These are phyloP conservation scores for Aureobasidium sp. DNA, from an alignment of 2,329 filamentous ascomycete genomes.

Conservation along the genomic window DNA sequence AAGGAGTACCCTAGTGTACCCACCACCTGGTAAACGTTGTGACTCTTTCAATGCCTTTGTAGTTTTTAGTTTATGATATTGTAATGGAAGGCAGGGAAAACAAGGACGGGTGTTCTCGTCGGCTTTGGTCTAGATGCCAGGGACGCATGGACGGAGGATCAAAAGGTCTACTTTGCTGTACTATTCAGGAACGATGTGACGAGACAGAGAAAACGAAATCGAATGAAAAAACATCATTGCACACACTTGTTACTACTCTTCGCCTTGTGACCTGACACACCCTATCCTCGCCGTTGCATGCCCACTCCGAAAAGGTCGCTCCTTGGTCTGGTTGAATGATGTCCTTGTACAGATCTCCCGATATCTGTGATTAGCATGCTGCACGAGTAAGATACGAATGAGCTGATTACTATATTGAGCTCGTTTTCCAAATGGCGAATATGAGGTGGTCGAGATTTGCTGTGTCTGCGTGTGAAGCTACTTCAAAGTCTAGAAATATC, in stretches of 20 bases:
- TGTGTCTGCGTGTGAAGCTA: too few relatives aligned
- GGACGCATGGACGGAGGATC: not conserved
- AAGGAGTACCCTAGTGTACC: conserved; percentile 59
- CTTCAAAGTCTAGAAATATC: too few relatives aligned
- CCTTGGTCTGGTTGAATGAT: too few relatives aligned
- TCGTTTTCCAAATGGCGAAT: too few relatives aligned
- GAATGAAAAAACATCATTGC: not conserved
- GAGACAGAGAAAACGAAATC: not conserved
- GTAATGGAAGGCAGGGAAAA: not conserved
- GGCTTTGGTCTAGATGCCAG: not conserved
- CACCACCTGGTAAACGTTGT: conserved; percentile 49
- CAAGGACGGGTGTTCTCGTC: not conserved
- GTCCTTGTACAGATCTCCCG: too few relatives aligned
- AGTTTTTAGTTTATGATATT: not conserved
- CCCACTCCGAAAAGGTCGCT: too few relatives aligned
- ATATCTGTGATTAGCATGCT: too few relatives aligned
- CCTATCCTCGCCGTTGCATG: too few relatives aligned
- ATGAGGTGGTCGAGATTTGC: too few relatives aligned
- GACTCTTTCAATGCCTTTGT: not conserved
- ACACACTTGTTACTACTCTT: not conserved
- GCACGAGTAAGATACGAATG: too few relatives aligned
- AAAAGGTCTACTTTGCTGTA: not conserved
- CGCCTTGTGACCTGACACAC: not conserved
- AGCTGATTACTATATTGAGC: too few relatives aligned
- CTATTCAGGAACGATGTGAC: not conserved